These are phyloP conservation scores for Auricularia sp. DNA, from an alignment of 768 basidiomycete species.

Conservation along the genomic window DNA sequence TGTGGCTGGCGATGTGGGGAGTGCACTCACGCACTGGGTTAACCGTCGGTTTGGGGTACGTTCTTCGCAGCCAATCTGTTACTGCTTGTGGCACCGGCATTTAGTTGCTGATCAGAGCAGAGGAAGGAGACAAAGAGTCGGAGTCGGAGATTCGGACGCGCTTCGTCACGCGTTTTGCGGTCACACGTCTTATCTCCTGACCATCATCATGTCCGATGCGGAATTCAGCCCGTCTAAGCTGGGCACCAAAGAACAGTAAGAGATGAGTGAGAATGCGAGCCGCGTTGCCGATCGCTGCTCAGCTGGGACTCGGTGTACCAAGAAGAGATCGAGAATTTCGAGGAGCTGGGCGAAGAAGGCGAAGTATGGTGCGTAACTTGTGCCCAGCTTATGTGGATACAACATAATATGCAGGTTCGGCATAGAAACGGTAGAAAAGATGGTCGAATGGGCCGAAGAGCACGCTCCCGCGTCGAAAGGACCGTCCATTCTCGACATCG, in stretches of 20 bases:
- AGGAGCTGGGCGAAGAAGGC: slow-evolving; percentile 73
- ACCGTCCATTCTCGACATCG: slow-evolving; percentile 62
- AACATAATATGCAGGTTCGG: slow-evolving; percentile 52
- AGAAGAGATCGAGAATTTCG: slow-evolving; percentile 58
- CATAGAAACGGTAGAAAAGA: slow-evolving; percentile 60
- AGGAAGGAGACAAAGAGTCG: background rate
- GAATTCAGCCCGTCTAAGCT: slow-evolving; percentile 63
- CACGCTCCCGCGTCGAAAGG: slow-evolving; percentile 37
- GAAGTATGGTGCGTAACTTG: slow-evolving; percentile 56
- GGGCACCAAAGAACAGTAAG: slow-evolving; percentile 73
- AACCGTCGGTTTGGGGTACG: background rate
- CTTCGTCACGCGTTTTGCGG: background rate
- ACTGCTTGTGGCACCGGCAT: background rate
- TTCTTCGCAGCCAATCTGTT: background rate
- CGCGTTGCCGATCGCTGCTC: slow-evolving; percentile 1
- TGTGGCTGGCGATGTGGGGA: background rate
- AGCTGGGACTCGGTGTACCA: slow-evolving; percentile 78
- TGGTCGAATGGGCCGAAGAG: slow-evolving; percentile 61
- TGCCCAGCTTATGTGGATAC: background rate
- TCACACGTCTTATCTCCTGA: background rate
- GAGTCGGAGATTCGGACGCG: background rate
- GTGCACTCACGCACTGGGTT: background rate
- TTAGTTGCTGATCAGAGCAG: too few relatives aligned
- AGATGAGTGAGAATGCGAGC: slow-evolving; percentile 1
- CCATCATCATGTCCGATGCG: slow-evolving; percentile 10